Evolutionary conservation across 768 basidiomycete species (phyloP).

Genomic region (Trichaptum fuscoviolaceum): DNA sequence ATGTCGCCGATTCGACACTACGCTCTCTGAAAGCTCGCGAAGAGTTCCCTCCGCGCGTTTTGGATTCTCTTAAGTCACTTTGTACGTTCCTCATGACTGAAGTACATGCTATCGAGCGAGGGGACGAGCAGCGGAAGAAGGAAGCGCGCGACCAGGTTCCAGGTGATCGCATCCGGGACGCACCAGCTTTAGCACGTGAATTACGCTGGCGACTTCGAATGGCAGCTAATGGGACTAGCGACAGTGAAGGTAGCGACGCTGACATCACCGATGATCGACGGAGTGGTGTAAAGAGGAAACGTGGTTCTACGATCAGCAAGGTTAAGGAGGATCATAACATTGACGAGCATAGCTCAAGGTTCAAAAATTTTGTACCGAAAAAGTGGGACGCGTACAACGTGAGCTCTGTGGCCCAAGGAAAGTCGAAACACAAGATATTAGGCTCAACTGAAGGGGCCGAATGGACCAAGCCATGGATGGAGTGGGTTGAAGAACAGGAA

Average conservation of each 20-base stretch:
- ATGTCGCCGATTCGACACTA: slow-evolving; percentile 77
- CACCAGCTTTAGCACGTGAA: slow-evolving; percentile 75
- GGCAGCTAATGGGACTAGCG: slow-evolving; percentile 57
- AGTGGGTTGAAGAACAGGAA: slow-evolving; percentile 23
- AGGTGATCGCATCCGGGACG: slow-evolving; percentile 74
- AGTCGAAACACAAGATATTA: slow-evolving; percentile 30
- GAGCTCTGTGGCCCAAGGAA: slow-evolving; percentile 37
- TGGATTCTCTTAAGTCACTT: slow-evolving; percentile 65
- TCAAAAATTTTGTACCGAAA: slow-evolving; percentile 66
- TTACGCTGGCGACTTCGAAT: slow-evolving; percentile 76
- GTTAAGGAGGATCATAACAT: slow-evolving; percentile 15
- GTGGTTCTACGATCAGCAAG: slow-evolving; percentile 14
- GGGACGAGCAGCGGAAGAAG: slow-evolving; percentile 64
- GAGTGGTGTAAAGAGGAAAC: slow-evolving; percentile 25
- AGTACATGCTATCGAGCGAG: slow-evolving; percentile 63
- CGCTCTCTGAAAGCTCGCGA: slow-evolving; percentile 60
- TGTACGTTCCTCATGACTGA: slow-evolving; percentile 80
- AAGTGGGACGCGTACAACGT: slow-evolving; percentile 54
- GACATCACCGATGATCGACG: slow-evolving; percentile 26
- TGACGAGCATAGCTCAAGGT: slow-evolving; percentile 25
- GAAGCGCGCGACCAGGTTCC: slow-evolving; percentile 82
- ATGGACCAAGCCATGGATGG: slow-evolving; percentile 44
- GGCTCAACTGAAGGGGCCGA: slow-evolving; percentile 34
- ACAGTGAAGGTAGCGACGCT: slow-evolving; percentile 51
- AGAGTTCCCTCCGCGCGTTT: slow-evolving; percentile 51